Conservation (phyloP, 306 rosid species). For the Cucumis melo region DNA sequence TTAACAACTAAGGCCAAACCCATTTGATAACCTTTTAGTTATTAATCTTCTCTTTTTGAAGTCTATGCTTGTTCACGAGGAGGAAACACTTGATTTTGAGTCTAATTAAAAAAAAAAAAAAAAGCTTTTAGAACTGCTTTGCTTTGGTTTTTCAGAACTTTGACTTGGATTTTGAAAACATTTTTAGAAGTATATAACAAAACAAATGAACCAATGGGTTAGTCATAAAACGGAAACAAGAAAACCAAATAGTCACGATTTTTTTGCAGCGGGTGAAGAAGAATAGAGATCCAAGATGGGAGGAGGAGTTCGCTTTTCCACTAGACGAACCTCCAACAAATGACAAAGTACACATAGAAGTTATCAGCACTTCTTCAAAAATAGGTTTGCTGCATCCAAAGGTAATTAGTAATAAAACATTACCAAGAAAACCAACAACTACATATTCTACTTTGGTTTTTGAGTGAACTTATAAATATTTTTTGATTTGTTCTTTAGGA, state of each 20-base stretch:
- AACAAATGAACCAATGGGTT: too few species aligned
- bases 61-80: too few species aligned
- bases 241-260: too few species aligned
- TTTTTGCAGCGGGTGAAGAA: not conserved
- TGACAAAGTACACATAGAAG: constrained; percentile 62
- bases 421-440: not conserved
- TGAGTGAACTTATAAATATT: not conserved
- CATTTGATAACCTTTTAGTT: too few species aligned
- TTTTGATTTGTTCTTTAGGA: constrained; percentile 32
- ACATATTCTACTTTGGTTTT: not conserved
- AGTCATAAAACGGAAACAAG: too few species aligned
- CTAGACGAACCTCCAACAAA: constrained; percentile 77
- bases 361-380: constrained; percentile 10
- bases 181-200: too few species aligned
- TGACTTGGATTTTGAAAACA: not conserved
- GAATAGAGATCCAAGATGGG: constrained; percentile 33
- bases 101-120: too few species aligned
- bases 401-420: not conserved
- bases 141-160: too few species aligned
- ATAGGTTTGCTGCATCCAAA: constrained; percentile 6
- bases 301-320: constrained; percentile 75
- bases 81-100: too few species aligned
- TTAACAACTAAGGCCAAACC: not conserved
- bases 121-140: too few species aligned
- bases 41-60: too few species aligned